phyloP scores from a whole-genome alignment of 306 rosid genomes.

The Hylodesmum podocarpum region DNA sequence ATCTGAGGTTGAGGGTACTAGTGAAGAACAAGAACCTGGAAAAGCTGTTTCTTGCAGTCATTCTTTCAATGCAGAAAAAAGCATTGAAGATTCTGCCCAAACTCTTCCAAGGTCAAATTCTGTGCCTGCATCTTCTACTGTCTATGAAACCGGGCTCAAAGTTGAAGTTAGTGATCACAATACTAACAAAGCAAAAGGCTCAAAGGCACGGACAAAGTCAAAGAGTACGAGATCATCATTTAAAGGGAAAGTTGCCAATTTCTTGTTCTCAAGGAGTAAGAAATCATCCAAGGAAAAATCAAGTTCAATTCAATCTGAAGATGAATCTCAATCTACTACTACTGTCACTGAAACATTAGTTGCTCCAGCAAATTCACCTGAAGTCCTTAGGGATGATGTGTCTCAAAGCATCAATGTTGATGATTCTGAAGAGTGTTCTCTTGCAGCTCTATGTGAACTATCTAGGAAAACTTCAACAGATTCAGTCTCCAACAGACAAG shows the following conservation, averaged over 20 bases:
- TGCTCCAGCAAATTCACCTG: constrained; percentile 30
- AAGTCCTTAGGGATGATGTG: constrained; percentile 42
- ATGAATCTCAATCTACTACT: constrained; percentile 40
- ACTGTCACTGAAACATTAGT: constrained; percentile 40
- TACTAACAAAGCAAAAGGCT: constrained; percentile 37
- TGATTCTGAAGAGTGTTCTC: constrained; percentile 50
- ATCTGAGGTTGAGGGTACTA: constrained; percentile 39
- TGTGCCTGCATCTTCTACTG: constrained; percentile 59
- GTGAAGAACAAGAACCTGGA: constrained; percentile 50
- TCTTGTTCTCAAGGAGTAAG: constrained; percentile 81
- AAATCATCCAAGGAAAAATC: constrained; percentile 67
- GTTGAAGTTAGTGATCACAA: constrained; percentile 41
- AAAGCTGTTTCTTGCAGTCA: constrained; percentile 48
- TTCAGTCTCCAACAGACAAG: constrained; percentile 42
- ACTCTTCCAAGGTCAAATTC: constrained; percentile 70
- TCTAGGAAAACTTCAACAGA: constrained; percentile 45
- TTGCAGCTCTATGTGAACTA: constrained; percentile 43
- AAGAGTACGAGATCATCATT: constrained; percentile 71
- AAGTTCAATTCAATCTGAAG: constrained; percentile 38
- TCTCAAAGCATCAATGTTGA: constrained; percentile 46
- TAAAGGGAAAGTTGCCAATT: constrained; percentile 85
- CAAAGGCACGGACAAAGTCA: constrained; percentile 51
- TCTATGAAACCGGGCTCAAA: constrained; percentile 36
- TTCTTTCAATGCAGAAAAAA: constrained; percentile 46
- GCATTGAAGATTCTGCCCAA: constrained; percentile 42